Evolutionary conservation across 805 yeast species (phyloP), one percentile per base, ranked within the genome.

Genomic region (Yamadazyma laniorum): DNA sequence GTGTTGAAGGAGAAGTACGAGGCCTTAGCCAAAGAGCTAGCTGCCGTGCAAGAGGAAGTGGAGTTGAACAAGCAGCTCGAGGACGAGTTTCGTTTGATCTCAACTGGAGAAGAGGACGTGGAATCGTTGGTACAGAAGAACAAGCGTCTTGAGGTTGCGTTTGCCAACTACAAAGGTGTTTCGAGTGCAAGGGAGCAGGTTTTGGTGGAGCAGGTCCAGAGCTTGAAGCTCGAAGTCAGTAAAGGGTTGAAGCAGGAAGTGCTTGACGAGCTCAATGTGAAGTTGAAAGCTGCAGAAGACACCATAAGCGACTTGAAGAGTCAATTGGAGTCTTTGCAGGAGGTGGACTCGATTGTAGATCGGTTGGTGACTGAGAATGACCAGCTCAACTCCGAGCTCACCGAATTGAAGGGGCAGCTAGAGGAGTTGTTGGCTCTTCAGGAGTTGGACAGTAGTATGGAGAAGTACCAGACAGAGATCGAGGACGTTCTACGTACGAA

Each of bases 401-500:
- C 41, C 0, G 39, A 43, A 3, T 50, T 77, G n/a, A 55, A 60
- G 18, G 41, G 44, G 3, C 65, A 73, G 2, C 51, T 80, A 0
- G 50, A 58, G 1, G 80, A 75, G 16, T 52, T 76, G 16, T 74
- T 70, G 28, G 79, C 75, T 40, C 47, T 80, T 22, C 73, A 72
- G 39, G 68, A 65, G 21, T 51, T 80, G 11, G 78, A 79, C 38
- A 63, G 58, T 29, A 75, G 74, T 32, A 56, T 80, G 21, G 82
- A 78, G 38, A 67, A 65, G 8, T 59, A 55, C 29, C 79, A 72
- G 37, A 19, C 50, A 1, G 65, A 58, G 16, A 58, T 73, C 0
- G 80, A 77, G 42, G 40, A 44, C 3, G 76, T 75, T 18, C 55
- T 79, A 11, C 58, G 61, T 11, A 39, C 48, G 2, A 72, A 74